These are phyloP conservation scores for Rutstroemia sp. DNA, from an alignment of 2,329 filamentous ascomycete species.

Conservation along the genomic window DNA sequence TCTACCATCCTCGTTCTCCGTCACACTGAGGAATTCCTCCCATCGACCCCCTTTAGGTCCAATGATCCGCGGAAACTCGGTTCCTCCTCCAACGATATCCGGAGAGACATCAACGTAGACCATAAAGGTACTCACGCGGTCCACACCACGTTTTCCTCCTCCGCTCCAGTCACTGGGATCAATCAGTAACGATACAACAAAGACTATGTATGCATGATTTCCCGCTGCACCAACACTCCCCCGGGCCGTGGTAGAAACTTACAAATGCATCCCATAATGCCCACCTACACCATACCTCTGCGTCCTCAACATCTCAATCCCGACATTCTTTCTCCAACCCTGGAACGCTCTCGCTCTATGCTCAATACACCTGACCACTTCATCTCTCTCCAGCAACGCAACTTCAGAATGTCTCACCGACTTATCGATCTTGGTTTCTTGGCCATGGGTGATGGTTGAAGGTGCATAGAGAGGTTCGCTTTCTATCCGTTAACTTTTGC, in stretches of 20 bases:
- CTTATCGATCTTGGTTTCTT: conserved; percentile 39
- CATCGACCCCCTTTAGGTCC: conserved; percentile 36
- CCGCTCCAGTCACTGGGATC: conserved; percentile 53
- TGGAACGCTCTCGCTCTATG: conserved; percentile 50
- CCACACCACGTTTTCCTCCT: conserved; percentile 31
- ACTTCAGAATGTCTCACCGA: conserved; percentile 45
- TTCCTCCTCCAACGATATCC: conserved; percentile 48
- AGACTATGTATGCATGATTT: background rate
- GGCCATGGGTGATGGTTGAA: conserved; percentile 46
- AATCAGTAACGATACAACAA: background rate
- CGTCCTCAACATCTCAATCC: conserved; percentile 53
- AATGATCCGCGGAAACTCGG: conserved; percentile 48
- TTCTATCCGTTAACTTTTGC: conserved; percentile 10
- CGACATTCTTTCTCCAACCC: conserved; percentile 50
- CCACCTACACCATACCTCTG: conserved; percentile 54
- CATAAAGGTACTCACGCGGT: conserved; percentile 52
- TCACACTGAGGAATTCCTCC: conserved; percentile 52
- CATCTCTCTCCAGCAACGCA: conserved; percentile 38
- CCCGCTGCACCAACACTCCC: background rate
- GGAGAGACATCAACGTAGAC: conserved; percentile 42
- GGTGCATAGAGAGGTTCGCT: conserved; percentile 43
- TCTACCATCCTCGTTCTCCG: conserved; percentile 19
- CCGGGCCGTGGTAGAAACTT: background rate
- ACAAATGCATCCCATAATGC: conserved; percentile 37
- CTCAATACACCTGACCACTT: conserved; percentile 50